Conservation (phyloP, 805 yeast genomes). For the Pichia exigua region DNA sequence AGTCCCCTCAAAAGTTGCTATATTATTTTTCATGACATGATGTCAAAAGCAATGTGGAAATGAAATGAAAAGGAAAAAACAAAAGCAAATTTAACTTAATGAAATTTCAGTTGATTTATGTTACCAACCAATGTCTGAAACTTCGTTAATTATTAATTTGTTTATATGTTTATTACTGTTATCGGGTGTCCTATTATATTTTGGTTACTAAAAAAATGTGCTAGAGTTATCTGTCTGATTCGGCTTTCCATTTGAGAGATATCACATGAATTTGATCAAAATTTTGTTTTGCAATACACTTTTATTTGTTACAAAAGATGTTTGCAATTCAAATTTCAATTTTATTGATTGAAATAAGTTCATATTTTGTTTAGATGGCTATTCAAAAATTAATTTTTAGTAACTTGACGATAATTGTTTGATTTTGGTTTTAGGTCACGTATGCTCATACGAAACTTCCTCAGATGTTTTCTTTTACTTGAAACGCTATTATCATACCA, state of each 20-base stretch:
- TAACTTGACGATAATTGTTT: neutral
- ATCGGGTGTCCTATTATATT: neutral
- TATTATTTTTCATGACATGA: neutral
- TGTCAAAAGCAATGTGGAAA: neutral
- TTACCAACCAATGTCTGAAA: neutral
- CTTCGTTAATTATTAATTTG: neutral
- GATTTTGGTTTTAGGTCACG: neutral
- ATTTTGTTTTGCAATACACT: neutral
- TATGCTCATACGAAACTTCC: too few relatives aligned
- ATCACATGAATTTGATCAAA: neutral
- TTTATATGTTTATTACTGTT: neutral
- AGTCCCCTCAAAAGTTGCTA: neutral
- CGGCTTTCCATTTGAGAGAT: neutral
- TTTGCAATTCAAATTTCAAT: neutral
- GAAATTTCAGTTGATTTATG: neutral
- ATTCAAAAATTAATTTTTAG: neutral
- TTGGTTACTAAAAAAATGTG: neutral
- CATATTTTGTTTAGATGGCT: neutral
- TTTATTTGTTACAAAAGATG: neutral
- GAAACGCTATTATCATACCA: neutral
- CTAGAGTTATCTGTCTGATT: neutral
- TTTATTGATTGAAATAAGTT: neutral
- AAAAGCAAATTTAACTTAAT: neutral
- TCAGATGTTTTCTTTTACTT: too few relatives aligned
- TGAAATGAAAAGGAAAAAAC: neutral